Evolutionary conservation across 2,329 filamentous ascomycete species (phyloP), one percentile per base, ranked within the genome.

Genomic region (Pezicula neosporulosa): DNA sequence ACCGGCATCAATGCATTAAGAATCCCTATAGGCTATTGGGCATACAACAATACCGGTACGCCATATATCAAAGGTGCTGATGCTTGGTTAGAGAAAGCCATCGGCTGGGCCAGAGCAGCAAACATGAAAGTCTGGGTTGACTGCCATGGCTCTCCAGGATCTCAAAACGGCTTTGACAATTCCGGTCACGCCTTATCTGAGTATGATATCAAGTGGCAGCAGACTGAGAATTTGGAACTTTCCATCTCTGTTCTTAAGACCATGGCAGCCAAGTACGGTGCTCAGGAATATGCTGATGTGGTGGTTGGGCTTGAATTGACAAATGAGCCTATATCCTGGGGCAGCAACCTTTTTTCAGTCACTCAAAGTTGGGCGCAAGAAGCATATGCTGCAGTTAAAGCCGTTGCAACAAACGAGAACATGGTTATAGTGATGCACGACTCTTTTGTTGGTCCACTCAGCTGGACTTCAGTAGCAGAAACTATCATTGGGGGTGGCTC

Each of bases 111-210:
- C 4, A 62, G 76, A 41, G 69, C 70, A 19, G 63, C 73, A 1
- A 73, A 73, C 2, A 61, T 81, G 49, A 77, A 80, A 60, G 72
- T 83, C 21, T 68, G 80, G 57, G 73, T 83, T 44, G 80, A 83
- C 56, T 71, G 81, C 8, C 80, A 83, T 63, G 78, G 77, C 16
- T 73, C 73, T 3, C 78, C 76, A 6, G 76, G 76, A 30, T 76
- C 72, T 6, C 80, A 83, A 60, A 82, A 83, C 56, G 81, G 81
- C 6, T 83, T 77, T 60, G 81, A 84, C 64, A 83, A 84, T 63
- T 80, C 75, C 16, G 82, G 82, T 1, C 72, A 77, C 51, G 68
- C 70, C 58, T 71, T 68, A 33, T 33, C 30, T 13, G 2, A 33
- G 30, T 13, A 33, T 48, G 57, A 53, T 46, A 70, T 54, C 21